Evolutionary conservation across 83 land plant species (phyloP).

Genomic region (Isoetes engelmannii): DNA sequence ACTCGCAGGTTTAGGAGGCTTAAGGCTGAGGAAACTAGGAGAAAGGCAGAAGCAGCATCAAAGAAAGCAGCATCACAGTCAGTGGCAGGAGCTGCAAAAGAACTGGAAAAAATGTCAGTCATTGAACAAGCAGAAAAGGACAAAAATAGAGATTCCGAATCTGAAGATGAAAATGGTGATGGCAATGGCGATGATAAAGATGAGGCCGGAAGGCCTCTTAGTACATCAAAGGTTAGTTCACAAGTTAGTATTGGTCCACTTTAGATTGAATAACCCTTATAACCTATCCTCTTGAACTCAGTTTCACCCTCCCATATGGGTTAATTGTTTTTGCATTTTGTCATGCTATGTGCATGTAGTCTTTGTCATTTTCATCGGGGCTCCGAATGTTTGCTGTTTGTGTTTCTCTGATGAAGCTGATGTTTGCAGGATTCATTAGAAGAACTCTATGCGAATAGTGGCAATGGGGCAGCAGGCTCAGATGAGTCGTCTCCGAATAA

Average conservation of each 20-base stretch:
- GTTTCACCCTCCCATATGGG: neutral
- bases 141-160: neutral
- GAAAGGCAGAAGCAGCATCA: slow-evolving; percentile 30
- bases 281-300: neutral
- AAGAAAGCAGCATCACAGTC: neutral
- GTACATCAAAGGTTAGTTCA: neutral
- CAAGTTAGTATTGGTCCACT: neutral
- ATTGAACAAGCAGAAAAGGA: neutral
- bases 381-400: neutral
- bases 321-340: neutral
- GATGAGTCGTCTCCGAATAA: slow-evolving; percentile 5
- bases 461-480: slow-evolving; percentile 16
- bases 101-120: neutral
- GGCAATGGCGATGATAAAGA: slow-evolving; percentile 36
- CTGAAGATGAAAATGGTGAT: slow-evolving; percentile 29
- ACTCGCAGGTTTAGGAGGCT: slow-evolving; percentile 58
- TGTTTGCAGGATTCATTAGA: slow-evolving; percentile 34
- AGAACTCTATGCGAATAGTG: slow-evolving; percentile 53
- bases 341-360: neutral
- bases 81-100: neutral
- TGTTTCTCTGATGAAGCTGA: neutral
- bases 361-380: neutral
- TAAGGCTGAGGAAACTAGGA: slow-evolving; percentile 58
- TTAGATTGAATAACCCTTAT: neutral
- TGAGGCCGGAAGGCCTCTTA: slow-evolving; percentile 13